phyloP scores from a whole-genome alignment of 208 protist species.

The Trypanosomatidae sp. region DNA sequence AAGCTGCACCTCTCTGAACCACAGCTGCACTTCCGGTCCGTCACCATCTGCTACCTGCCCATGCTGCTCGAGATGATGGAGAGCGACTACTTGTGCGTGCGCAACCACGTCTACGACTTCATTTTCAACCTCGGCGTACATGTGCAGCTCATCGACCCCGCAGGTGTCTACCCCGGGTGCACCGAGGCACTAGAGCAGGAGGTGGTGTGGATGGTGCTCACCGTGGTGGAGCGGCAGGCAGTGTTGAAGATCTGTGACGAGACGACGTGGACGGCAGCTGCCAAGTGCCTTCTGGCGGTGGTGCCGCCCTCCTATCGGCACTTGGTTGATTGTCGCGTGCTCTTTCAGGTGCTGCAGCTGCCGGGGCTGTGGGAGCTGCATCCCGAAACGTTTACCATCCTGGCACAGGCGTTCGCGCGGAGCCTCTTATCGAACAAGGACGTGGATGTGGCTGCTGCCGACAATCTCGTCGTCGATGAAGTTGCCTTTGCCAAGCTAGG shows the following conservation, averaged over 20 bases:
- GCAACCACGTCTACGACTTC: slow-evolving; percentile 89
- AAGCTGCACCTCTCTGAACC: slow-evolving; percentile 75
- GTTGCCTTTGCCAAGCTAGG: slow-evolving; percentile 51
- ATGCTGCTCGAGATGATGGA: slow-evolving; percentile 79
- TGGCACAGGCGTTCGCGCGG: slow-evolving; percentile 66
- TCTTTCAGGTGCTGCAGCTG: slow-evolving; percentile 65
- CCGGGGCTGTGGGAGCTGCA: slow-evolving; percentile 56
- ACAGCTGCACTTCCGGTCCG: slow-evolving; percentile 68
- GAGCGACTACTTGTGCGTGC: slow-evolving; percentile 87
- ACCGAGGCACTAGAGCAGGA: slow-evolving; percentile 79
- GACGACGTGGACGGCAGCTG: slow-evolving; percentile 69
- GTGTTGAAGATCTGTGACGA: slow-evolving; percentile 57
- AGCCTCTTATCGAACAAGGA: slow-evolving; percentile 50
- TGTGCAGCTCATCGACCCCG: slow-evolving; percentile 83
- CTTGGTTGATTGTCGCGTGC: slow-evolving; percentile 57
- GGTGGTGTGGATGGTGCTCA: slow-evolving; percentile 75
- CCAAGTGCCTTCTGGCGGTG: slow-evolving; percentile 73
- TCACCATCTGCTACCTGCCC: slow-evolving; percentile 81
- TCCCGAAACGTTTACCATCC: slow-evolving; percentile 47
- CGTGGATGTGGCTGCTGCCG: slow-evolving; percentile 18
- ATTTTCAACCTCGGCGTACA: slow-evolving; percentile 79
- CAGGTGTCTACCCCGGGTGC: slow-evolving; percentile 57
- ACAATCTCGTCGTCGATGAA: slow-evolving; percentile 39
- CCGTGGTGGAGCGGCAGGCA: slow-evolving; percentile 61
- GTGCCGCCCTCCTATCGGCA: slow-evolving; percentile 58